Conservation (phyloP, 2,329 filamentous ascomycete species). For the Trichoderma asperellum region DNA sequence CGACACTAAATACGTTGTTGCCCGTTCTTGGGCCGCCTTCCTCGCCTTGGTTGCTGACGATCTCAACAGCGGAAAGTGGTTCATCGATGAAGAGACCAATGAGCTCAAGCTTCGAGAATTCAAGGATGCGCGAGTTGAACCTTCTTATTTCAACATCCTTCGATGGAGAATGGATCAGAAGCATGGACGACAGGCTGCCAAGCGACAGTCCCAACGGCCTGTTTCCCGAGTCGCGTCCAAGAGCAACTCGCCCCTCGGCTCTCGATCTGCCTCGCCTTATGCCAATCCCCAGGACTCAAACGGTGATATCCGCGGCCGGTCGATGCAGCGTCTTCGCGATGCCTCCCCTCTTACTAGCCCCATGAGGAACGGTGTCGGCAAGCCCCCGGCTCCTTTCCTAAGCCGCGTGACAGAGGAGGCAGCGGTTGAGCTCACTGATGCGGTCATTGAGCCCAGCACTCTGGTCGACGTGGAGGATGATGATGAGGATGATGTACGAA, state of each 20-base stretch:
- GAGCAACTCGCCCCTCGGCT: conserved; percentile 51
- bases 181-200: conserved; percentile 69
- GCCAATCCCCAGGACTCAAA: conserved; percentile 64
- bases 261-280: conserved; percentile 64
- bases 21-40: conserved; percentile 88
- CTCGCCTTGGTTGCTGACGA: conserved; percentile 89
- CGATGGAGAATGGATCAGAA: conserved; percentile 96
- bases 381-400: conserved; percentile 72
- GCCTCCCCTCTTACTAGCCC: conserved; percentile 67
- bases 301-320: conserved; percentile 68
- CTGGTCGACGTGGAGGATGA: conserved; percentile 63
- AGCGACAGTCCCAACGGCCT: conserved; percentile 57
- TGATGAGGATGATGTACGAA: conserved; percentile 51
- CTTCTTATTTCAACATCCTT: conserved; percentile 90
- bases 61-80: conserved; percentile 84
- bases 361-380: conserved; percentile 66
- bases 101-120: conserved; percentile 94
- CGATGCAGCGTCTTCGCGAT: conserved; percentile 69
- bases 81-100: conserved; percentile 86
- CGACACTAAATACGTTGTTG: conserved; percentile 96
- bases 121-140: conserved; percentile 85
- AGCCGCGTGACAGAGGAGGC: conserved; percentile 75
- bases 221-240: conserved; percentile 51
- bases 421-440: conserved; percentile 45
- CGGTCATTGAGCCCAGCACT: conserved; percentile 50